Percentiles rank a stretch among this genome's conserved stretches.
phyloP scores from a whole-genome alignment of 2,329 filamentous ascomycete genomes.

The Diaporthe australafricana region DNA sequence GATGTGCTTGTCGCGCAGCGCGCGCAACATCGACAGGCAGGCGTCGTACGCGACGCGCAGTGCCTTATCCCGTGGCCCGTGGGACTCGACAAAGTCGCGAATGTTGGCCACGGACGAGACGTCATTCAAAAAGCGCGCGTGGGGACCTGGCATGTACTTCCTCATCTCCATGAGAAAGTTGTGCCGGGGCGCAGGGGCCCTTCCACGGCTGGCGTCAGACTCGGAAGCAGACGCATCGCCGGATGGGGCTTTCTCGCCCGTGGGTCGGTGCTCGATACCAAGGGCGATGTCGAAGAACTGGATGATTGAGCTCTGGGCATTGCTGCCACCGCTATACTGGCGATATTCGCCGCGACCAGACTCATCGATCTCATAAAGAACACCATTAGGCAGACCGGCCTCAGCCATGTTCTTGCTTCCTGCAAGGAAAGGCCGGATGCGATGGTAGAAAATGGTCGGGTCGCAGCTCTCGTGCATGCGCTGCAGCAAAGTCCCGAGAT shows the following conservation, averaged over 20 bases:
- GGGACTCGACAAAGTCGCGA: constrained; percentile 78
- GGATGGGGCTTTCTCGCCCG: constrained; percentile 73
- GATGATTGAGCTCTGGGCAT: constrained; percentile 95
- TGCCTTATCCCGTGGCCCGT: constrained; percentile 67
- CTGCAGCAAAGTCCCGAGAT: constrained; percentile 81
- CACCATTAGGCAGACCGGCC: constrained; percentile 87
- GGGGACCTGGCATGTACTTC: constrained; percentile 93
- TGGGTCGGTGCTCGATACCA: constrained; percentile 90
- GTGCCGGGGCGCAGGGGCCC: constrained; percentile 68
- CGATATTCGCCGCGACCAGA: constrained; percentile 76
- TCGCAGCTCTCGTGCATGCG: constrained; percentile 97
- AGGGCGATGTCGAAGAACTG: constrained; percentile 97
- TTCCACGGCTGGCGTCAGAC: constrained; percentile 55
- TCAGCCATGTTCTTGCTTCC: constrained; percentile 98
- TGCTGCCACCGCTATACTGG: constrained; percentile 93
- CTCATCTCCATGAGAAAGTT: constrained; percentile 99
- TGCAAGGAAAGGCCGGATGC: constrained; percentile 94
- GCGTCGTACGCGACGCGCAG: constrained; percentile 89
- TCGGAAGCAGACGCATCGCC: constrained; percentile 53
- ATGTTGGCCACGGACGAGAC: constrained; percentile 87
- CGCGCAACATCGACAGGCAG: constrained; percentile 77
- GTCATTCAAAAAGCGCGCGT: constrained; percentile 88
- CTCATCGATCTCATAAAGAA: constrained; percentile 84
- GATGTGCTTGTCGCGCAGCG: constrained; percentile 92
- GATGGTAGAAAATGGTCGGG: constrained; percentile 93